These are phyloP conservation scores for Xylaria digitata DNA, from an alignment of 2,329 filamentous ascomycete genomes.

Conservation along the genomic window DNA sequence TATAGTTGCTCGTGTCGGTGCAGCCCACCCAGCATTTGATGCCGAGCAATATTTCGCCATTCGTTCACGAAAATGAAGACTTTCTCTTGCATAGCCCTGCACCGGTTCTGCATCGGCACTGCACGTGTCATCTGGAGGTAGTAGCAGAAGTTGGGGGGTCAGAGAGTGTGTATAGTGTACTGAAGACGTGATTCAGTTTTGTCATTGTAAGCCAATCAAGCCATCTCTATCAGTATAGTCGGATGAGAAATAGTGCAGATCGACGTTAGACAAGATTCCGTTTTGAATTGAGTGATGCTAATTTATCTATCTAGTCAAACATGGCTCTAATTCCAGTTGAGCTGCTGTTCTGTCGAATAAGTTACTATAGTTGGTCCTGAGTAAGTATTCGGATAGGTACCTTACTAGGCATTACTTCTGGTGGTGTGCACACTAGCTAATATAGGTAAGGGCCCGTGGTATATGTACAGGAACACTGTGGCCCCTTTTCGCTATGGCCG, in stretches of 20 bases:
- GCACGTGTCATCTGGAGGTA: conserved; percentile 5
- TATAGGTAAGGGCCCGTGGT: background rate
- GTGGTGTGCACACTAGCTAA: background rate
- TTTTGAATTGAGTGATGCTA: conserved; percentile 16
- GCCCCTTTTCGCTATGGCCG: conserved; percentile 20
- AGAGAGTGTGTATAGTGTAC: background rate
- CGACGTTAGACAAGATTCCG: conserved; percentile 20
- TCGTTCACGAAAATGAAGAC: conserved; percentile 13
- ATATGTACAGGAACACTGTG: conserved; percentile 9
- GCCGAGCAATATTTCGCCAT: conserved; percentile 16
- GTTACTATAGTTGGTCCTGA: no score
- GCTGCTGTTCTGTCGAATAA: no score
- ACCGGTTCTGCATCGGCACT: conserved; percentile 7
- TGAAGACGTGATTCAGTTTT: conserved; percentile 22
- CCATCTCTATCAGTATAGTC: background rate
- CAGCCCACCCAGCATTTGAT: conserved; percentile 18
- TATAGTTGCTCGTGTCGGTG: conserved; percentile 30
- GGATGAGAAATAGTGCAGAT: conserved; percentile 19
- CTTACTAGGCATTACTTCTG: no score
- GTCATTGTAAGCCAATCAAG: conserved; percentile 16
- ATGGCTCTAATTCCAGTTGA: background rate
- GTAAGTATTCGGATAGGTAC: no score
- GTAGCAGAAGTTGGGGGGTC: no score
- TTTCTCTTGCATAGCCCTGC: conserved; percentile 18
- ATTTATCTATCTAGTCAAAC: background rate